phyloP scores from a whole-genome alignment of 441 rosid species.

The Manihot esculenta region DNA sequence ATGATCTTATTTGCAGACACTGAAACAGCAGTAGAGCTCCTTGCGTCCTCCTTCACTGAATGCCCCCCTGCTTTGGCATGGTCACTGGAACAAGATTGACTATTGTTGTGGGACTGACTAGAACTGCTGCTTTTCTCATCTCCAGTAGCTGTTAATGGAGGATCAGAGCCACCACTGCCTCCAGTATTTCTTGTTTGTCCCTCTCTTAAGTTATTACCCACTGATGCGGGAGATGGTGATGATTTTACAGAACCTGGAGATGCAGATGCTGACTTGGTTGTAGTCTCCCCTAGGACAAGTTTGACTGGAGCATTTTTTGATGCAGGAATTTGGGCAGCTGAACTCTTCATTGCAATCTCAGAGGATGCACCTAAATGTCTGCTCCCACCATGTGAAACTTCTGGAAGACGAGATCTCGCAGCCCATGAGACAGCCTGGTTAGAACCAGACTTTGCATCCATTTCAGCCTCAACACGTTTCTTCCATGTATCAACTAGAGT shows the following conservation, averaged over 20 bases:
- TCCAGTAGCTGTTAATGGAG: conserved; percentile 36
- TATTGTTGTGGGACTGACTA: conserved; percentile 75
- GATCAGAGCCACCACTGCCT: no score
- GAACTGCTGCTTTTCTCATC: conserved; percentile 81
- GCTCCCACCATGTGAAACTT: conserved; percentile 57
- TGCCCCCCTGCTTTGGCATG: conserved; percentile 53
- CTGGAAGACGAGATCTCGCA: conserved; percentile 55
- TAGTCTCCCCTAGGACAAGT: conserved; percentile 49
- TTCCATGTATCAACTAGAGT: conserved; percentile 97
- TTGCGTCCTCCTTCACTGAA: conserved; percentile 58
- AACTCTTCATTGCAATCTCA: conserved; percentile 64
- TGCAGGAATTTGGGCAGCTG: conserved; percentile 50
- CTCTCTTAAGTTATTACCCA: conserved; percentile 43
- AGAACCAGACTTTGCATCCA: conserved; percentile 79
- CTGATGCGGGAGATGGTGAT: conserved; percentile 43
- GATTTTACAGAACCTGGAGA: conserved; percentile 64
- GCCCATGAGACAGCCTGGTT: conserved; percentile 67
- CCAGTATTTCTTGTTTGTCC: conserved; percentile 41
- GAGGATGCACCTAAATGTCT: conserved; percentile 55
- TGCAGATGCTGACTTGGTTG: conserved; percentile 46
- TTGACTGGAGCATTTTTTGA: conserved; percentile 60
- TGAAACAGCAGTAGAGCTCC: conserved; percentile 63
- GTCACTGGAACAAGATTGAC: conserved; percentile 71
- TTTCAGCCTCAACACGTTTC: conserved; percentile 97
- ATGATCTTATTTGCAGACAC: conserved; percentile 36